Conservation (phyloP, 805 yeast genomes). For the Brettanomyces custersianus region DNA sequence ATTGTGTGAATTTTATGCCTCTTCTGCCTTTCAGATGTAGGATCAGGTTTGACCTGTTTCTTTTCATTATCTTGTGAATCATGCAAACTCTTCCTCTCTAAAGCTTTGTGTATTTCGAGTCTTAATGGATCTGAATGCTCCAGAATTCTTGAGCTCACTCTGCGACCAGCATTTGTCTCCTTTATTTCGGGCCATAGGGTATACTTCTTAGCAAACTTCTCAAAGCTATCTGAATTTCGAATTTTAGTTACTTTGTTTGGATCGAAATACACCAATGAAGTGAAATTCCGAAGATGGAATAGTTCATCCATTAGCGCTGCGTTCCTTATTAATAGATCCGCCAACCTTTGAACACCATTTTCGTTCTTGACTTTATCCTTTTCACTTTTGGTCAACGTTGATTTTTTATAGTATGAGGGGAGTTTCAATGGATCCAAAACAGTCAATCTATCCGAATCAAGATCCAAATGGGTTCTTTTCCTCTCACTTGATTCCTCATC, state of each 20-base stretch:
- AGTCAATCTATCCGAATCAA: background rate
- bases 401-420: constrained; percentile 1
- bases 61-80: no score
- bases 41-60: background rate
- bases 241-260: constrained; percentile 33
- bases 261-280: constrained; percentile 53
- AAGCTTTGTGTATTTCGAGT: constrained; percentile 14
- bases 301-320: constrained; percentile 48
- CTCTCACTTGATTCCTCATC: background rate
- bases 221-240: constrained; percentile 22
- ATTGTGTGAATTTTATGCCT: no score
- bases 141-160: constrained; percentile 6
- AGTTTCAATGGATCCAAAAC: background rate
- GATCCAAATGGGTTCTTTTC: background rate
- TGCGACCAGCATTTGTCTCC: constrained; percentile 18
- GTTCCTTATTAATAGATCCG: constrained; percentile 36
- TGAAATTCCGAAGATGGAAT: constrained; percentile 53
- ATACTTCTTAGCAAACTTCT: constrained; percentile 23
- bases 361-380: background rate
- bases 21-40: no score
- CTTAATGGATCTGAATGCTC: constrained; percentile 15
- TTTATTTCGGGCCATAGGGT: constrained; percentile 31
- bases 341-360: constrained; percentile 25
- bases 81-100: no score
- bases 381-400: background rate